Base-by-base conservation (phyloP, 371 early-diverging fungal species). In the Parasitella parasitica region DNA sequence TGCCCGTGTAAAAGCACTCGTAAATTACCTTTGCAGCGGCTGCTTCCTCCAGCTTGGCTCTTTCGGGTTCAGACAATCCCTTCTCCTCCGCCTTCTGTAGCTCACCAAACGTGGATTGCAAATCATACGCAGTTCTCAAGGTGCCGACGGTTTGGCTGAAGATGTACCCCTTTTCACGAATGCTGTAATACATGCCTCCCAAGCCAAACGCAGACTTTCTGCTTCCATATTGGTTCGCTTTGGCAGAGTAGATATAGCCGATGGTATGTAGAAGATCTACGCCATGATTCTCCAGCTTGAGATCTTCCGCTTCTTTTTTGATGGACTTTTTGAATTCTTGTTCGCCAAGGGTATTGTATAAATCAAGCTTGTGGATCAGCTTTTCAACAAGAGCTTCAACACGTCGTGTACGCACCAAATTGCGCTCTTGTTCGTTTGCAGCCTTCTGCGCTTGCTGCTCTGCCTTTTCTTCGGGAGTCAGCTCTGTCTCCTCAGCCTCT, bases 191-290 rank as follows among this genome's bases (percentile, higher is more conserved):
- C 79, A 88, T 82, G 37, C 88, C 75, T 30, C 89, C 88, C 58
- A 92, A 66, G 26, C 93, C 93, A 65, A 92, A 81, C 34, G 87
- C 84, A 51, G 89, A 85, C 20, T 80, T 78, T 57, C 82, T 85
- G 50, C 83, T 93, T 46, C 90, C 76, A 66, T 88, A 90, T 67
- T 96, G 93, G 49, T 86, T 86, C 16, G 94, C 93, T 72, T 95
- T 95, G 55, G 89, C 76, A 35, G 77, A 74, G 72, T 98, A 98
- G 0, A 92, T 92, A 71, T 87, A 89, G 24, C 98, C 98, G 61
- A 97, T 90, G 2, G 94, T 89, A 71, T 96, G 93, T 52, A 98
- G 75, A 18, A 98, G 75, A 71, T 97, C 96, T 2, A 93, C 87
- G 26, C 98, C 98, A 68, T 94, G 94, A 30, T 88, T 90, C 70